Evolutionary conservation across 1,139 yeast genomes (phyloP).

Genomic region (Pichia sorboxylosa): DNA sequence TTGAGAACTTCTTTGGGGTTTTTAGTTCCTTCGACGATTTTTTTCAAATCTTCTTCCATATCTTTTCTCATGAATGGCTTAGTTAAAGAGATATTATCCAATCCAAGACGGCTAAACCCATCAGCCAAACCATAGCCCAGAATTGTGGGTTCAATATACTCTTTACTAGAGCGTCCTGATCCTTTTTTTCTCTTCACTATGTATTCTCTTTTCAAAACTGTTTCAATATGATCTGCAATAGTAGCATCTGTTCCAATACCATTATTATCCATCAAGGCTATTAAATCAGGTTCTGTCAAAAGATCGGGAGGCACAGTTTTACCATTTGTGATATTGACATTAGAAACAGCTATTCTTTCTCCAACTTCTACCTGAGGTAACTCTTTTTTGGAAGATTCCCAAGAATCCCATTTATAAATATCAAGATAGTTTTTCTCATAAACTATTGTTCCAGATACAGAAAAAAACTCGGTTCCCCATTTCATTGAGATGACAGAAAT

Average conservation of each 20-base stretch:
- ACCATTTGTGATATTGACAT: constrained; percentile 58
- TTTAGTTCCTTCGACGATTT: constrained; percentile 55
- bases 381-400: constrained; percentile 52
- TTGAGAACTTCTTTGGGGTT: constrained; percentile 44
- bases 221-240: constrained; percentile 93
- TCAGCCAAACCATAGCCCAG: constrained; percentile 82
- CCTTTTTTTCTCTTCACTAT: constrained; percentile 34
- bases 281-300: constrained; percentile 85
- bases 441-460: constrained; percentile 63
- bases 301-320: constrained; percentile 69
- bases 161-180: constrained; percentile 27
- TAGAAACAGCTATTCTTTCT: constrained; percentile 41
- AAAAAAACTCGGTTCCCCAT: constrained; percentile 73
- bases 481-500: constrained; percentile 48
- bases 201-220: constrained; percentile 58
- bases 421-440: constrained; percentile 67
- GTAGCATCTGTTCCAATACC: constrained; percentile 99
- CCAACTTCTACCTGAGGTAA: constrained; percentile 57
- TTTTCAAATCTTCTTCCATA: constrained; percentile 55
- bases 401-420: constrained; percentile 64
- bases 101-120: constrained; percentile 73
- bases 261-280: constrained; percentile 89
- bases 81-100: constrained; percentile 62
- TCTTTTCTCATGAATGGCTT: constrained; percentile 80
- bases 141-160: constrained; percentile 59